Base-by-base conservation (phyloP, 108 stramenopile genomes). In the Nitzschia inconspicua region DNA sequence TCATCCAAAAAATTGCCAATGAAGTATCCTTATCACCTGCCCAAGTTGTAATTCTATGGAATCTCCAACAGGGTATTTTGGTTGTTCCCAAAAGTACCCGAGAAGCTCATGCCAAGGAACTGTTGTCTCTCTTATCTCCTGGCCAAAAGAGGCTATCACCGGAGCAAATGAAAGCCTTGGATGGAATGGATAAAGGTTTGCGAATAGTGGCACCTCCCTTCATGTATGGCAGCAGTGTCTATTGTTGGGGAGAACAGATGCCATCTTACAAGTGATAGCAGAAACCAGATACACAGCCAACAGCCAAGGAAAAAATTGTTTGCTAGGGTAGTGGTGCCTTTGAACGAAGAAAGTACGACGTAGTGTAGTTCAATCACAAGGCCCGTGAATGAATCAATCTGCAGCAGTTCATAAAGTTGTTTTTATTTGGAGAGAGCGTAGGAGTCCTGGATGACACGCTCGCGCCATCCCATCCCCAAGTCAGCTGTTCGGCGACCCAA, bases 161-260 rank as follows among this genome's bases (percentile, higher is more conserved):
- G 20, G 25, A 36, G 1, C 75, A 86, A 10, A 83, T 91, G 86
- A 66, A 77, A 41, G 47, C 37, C 25, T 43, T 91, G 51, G 76
- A 88, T 72, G 36, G 44, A 34, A 52, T 85, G 2, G 57, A 34
- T 19, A 37, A 29, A 0, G 43, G 43, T 4, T 68, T 65, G 27
- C 79, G 89, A 28, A 86, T 91, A 65, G 76, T 91, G 7, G 75
- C 81, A 6, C 86, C 89, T 11, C 83, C 83, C 13, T 91, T 88
- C 60, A 91, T 91, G 89, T 76, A 69, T 46, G 76, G 60, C 19
- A 54, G 37, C 2, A 63, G 76, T 27, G 32, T 40, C 4, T 85
- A 79, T 46, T 78, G 80, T 10, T 85, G 84, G 84, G 79, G 75
- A 2, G 32, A n/a, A 18, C 28, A 25, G 19, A 42, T 27, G 31